Evolutionary conservation across 768 basidiomycete genomes (phyloP), one percentile per base, ranked within the genome.

Genomic region (Naganishia kalamii): DNA sequence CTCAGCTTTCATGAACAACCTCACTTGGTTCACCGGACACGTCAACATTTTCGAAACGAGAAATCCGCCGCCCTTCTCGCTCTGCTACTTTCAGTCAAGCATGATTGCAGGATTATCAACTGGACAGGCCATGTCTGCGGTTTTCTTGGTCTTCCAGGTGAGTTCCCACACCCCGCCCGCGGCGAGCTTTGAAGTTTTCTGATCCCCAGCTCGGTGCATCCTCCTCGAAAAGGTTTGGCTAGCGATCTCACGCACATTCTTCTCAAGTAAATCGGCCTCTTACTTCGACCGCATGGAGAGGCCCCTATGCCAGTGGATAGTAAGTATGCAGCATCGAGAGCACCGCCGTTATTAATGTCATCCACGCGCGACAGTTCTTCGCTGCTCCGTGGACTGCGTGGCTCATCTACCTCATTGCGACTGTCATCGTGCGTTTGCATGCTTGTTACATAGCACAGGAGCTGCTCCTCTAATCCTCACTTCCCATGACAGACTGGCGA

Each of bases 21-120:
- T 57, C 33, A 57, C 54, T 2, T 57, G 54, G 54, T 57, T 57
- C 23, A 57, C n/a, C 54, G 54, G 54, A 11, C 37, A 57, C 35
- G 54, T 57, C 11, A 41, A 57, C n/a, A 41, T 57, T 1, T 57
- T 33, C 35, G 37, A 57, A 17, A 57, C 54, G n/a, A 19, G 40
- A 40, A 35, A 57, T 57, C 54, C 54, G 35, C 54, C 54, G 21
- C 40, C 54, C 5, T 57, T 57, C 37, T n/a, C 35, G 13, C 35
- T 57, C 23, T 57, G 54, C 27, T n/a, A 37, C 21, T 29, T 37
- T 8, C 54, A 57, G 35, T 37, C 54, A 37, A 57, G 54, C 32
- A 33, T 23, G 35, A 57, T 57, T 23, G 33, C 54, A 37, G 54
- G 54, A 8, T 40, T 57, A 5, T 40, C 35, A 10, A 57, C 54